Percentiles rank a stretch among this genome's conserved stretches.
phyloP scores from a whole-genome alignment of 2,329 filamentous ascomycete genomes.

The Trichoderma oligosporum region DNA sequence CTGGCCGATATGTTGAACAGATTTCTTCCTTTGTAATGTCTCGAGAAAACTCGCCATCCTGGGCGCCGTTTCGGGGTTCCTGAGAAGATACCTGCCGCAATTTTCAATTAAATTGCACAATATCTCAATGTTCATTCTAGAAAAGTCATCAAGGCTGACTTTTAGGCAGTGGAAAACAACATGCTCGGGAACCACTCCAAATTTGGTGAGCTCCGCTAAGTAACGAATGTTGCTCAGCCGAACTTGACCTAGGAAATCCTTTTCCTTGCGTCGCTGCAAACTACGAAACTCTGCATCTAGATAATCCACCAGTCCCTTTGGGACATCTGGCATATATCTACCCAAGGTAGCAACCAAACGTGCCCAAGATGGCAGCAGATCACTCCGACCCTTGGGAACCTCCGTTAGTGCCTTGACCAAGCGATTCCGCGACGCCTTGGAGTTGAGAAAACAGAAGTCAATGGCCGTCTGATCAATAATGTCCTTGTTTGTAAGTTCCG shows the following conservation, averaged over 20 bases:
- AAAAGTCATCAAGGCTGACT: conserved; percentile 95
- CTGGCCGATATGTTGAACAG: conserved; percentile 89
- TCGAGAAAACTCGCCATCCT: conserved; percentile 93
- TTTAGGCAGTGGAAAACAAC: conserved; percentile 99
- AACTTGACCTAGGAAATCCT: conserved; percentile 93
- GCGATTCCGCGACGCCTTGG: conserved; percentile 92
- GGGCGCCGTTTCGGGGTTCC: conserved; percentile 87
- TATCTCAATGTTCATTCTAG: conserved; percentile 98
- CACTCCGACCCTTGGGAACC: conserved; percentile 87
- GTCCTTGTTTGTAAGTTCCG: conserved; percentile 88
- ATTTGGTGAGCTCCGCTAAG: conserved; percentile 94
- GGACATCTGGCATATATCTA: conserved; percentile 91
- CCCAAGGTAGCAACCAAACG: conserved; percentile 88
- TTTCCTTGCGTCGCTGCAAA: conserved; percentile 92
- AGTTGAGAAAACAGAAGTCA: conserved; percentile 97
- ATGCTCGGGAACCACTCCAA: conserved; percentile 95
- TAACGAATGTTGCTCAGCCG: conserved; percentile 96
- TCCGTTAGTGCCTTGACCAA: conserved; percentile 91
- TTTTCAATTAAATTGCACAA: conserved; percentile 95
- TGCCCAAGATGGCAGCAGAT: conserved; percentile 88
- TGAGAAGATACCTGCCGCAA: conserved; percentile 87
- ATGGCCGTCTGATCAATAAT: conserved; percentile 87
- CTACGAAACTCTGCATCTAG: conserved; percentile 96
- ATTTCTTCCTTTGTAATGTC: conserved; percentile 92
- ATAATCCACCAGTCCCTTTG: conserved; percentile 84